Percentiles rank a stretch among this genome's conserved stretches.
Conservation (phyloP, 345 rosid species). For the Salix arbutifolia region DNA sequence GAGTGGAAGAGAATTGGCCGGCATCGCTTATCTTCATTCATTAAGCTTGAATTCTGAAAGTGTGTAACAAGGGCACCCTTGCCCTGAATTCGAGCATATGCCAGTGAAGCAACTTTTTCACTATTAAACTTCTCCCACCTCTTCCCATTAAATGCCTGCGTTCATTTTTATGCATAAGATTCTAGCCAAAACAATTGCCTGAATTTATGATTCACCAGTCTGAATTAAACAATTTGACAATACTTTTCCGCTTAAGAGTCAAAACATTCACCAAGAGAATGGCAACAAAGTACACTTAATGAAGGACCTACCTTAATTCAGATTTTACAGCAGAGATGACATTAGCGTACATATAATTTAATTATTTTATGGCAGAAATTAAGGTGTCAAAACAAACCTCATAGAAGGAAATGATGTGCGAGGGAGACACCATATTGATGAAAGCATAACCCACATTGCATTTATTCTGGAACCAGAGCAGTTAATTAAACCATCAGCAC, state of each 20-base stretch:
- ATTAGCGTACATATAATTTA: neutral
- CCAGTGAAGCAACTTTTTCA: slow-evolving; percentile 22
- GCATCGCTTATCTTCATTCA: slow-evolving; percentile 26
- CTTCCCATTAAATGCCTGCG: slow-evolving; percentile 25
- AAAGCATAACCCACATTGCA: slow-evolving; percentile 25
- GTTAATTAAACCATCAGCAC: slow-evolving; percentile 4
- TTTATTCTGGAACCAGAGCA: slow-evolving; percentile 15
- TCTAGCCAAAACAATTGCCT: neutral
- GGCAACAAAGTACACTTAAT: neutral
- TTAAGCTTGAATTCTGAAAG: slow-evolving; percentile 24
- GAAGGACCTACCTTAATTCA: neutral
- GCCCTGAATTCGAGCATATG: slow-evolving; percentile 25
- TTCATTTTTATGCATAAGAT: neutral
- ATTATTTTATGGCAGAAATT: neutral
- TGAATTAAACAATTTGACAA: neutral
- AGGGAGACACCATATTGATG: slow-evolving; percentile 24
- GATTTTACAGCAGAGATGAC: neutral
- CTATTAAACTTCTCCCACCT: slow-evolving; percentile 28
- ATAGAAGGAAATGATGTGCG: slow-evolving; percentile 17
- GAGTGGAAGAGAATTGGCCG: slow-evolving; percentile 22
- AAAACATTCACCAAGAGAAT: neutral
- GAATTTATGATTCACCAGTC: neutral
- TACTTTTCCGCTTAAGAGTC: neutral
- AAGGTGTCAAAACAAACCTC: slow-evolving; percentile 9
- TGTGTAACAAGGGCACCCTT: slow-evolving; percentile 22